Conservation (phyloP, 768 basidiomycete species). For the Psilocybe sp. region DNA sequence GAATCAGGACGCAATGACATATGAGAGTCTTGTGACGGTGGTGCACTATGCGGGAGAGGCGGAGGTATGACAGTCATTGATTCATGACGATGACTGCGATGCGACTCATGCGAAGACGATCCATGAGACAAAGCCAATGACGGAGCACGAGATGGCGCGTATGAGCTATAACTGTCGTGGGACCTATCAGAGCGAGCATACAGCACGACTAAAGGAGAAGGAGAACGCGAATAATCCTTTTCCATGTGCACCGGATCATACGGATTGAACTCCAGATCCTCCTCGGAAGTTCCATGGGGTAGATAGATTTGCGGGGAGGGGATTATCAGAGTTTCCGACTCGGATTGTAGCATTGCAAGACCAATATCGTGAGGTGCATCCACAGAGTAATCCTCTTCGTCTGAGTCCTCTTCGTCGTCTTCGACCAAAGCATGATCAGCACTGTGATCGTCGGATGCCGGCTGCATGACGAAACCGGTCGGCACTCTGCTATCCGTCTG, state of each 20-base stretch:
- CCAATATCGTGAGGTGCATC: slow-evolving; percentile 23
- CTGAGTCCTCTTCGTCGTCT: neutral
- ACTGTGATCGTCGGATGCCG: too few relatives aligned
- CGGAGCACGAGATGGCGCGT: too few relatives aligned
- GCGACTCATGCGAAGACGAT: slow-evolving; percentile 2
- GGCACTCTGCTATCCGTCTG: too few relatives aligned
- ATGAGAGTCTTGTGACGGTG: neutral
- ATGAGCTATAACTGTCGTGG: too few relatives aligned
- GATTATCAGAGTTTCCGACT: slow-evolving; percentile 8
- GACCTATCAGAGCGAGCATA: neutral
- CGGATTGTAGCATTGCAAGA: slow-evolving; percentile 22
- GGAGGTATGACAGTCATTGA: neutral
- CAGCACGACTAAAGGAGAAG: slow-evolving; percentile 10
- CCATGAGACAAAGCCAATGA: too few relatives aligned
- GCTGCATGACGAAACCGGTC: too few relatives aligned
- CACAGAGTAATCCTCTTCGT: slow-evolving; percentile 7
- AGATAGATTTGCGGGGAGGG: slow-evolving; percentile 14
- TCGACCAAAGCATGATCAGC: neutral
- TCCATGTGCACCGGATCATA: slow-evolving; percentile 22
- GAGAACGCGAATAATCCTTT: slow-evolving; percentile 14
- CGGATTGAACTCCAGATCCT: slow-evolving; percentile 18
- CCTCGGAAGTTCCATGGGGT: slow-evolving; percentile 11
- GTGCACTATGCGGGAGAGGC: neutral
- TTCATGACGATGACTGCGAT: neutral
- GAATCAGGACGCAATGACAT: slow-evolving; percentile 2